A percentile compares a stretch with the other conserved stretches of the same genome.
Conservation (phyloP, 2,329 filamentous ascomycete species). For the Sclerotinia sclerotiorum region DNA sequence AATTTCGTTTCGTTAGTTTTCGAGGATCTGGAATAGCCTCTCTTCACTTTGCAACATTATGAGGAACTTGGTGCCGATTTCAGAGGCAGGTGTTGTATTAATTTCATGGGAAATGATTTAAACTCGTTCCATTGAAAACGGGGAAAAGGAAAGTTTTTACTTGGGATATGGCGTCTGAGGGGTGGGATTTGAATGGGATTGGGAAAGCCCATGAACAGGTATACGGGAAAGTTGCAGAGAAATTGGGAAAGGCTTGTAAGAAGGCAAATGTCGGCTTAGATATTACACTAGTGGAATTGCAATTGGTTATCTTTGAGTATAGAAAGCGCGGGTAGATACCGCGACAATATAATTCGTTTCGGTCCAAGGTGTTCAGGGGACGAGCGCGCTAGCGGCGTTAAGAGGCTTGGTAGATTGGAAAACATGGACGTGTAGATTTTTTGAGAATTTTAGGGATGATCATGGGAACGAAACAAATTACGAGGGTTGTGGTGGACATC, state of each 20-base stretch:
- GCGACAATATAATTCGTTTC: too few species aligned
- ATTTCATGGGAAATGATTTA: neutral
- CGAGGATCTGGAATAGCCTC: neutral
- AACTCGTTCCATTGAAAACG: neutral
- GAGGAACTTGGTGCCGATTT: neutral
- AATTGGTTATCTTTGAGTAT: too few species aligned
- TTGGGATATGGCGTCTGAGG: accelerated
- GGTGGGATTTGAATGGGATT: neutral
- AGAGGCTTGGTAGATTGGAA: too few species aligned
- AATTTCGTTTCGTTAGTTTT: neutral
- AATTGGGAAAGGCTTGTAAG: neutral
- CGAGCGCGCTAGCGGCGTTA: too few species aligned
- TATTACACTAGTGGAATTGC: too few species aligned
- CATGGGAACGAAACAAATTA: neutral
- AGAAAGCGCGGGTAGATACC: too few species aligned
- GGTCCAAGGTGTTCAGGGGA: too few species aligned
- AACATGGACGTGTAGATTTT: too few species aligned
- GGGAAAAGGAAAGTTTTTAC: accelerated
- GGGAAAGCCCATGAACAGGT: neutral
- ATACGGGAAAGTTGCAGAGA: neutral
- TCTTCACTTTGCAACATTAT: neutral
- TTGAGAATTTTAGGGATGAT: too few species aligned
- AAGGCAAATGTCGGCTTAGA: too few species aligned
- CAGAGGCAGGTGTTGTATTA: neutral
- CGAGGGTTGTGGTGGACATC: too few species aligned